Evolutionary conservation across 169 alveolate genomes (phyloP).

Genomic region (Plasmodium relictum): DNA sequence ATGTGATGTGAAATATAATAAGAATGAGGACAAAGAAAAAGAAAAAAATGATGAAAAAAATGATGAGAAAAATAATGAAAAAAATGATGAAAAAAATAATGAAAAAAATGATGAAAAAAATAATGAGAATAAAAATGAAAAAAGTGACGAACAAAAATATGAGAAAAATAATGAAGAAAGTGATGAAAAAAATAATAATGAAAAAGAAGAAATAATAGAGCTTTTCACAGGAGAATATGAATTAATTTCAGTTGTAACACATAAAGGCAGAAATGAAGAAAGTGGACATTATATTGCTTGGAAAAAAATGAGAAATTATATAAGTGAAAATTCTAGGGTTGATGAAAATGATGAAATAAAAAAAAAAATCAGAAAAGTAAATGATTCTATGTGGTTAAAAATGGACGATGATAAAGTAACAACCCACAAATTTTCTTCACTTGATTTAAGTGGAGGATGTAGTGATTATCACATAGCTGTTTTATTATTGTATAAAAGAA

Average conservation of each 20-base stretch:
- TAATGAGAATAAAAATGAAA: not conserved
- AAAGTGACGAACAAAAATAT: constrained; percentile 3
- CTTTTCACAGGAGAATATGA: constrained; percentile 93
- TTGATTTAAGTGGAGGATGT: constrained; percentile 93
- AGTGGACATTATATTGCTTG: constrained; percentile 98
- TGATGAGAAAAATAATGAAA: not conserved
- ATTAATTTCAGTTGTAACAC: constrained; percentile 95
- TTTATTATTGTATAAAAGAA: constrained; percentile 84
- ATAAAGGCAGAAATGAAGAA: constrained; percentile 98
- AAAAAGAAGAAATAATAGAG: constrained; percentile 40
- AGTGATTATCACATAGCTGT: constrained; percentile 93
- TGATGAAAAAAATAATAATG: constrained; percentile 27
- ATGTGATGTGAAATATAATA: not conserved
- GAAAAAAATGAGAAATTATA: constrained; percentile 83
- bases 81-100: not conserved
- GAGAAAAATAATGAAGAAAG: not conserved
- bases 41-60: not conserved
- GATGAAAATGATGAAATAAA: constrained; percentile 10
- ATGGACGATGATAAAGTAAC: constrained; percentile 92
- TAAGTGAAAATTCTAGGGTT: constrained; percentile 4
- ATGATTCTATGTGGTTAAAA: constrained; percentile 86
- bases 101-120: not conserved
- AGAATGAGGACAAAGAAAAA: not conserved
- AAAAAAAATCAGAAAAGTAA: constrained; percentile 69
- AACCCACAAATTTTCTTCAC: constrained; percentile 84